These are phyloP conservation scores for Rhizopus delemar DNA, from an alignment of 371 early-diverging fungal species.

Conservation along the genomic window DNA sequence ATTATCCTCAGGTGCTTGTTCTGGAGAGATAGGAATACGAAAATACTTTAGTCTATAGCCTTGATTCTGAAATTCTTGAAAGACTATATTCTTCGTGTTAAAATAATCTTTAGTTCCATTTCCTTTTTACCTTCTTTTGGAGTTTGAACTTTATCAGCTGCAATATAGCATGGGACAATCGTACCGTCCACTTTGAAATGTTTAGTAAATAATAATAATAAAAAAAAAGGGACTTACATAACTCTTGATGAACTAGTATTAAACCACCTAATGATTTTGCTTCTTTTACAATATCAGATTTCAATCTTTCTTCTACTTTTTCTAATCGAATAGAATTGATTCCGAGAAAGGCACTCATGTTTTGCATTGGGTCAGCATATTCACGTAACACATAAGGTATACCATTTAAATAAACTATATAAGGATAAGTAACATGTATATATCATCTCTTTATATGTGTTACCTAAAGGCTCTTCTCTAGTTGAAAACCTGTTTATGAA, in stretches of 20 bases:
- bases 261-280: conserved; percentile 50
- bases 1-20: conserved; percentile 69
- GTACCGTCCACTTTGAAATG: conserved; percentile 47
- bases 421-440: background rate
- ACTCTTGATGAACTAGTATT: conserved; percentile 73
- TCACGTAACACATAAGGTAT: conserved; percentile 73
- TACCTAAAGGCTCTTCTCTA: conserved; percentile 73
- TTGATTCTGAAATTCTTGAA: conserved; percentile 44
- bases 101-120: background rate
- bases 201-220: background rate
- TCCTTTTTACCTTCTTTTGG: conserved; percentile 52
- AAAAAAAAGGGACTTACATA: conserved; percentile 31
- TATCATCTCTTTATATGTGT: background rate
- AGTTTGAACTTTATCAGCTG: conserved; percentile 64
- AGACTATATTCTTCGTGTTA: conserved; percentile 35
- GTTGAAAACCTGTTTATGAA: conserved; percentile 61
- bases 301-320: conserved; percentile 69
- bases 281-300: conserved; percentile 69
- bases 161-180: conserved; percentile 67
- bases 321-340: conserved; percentile 68
- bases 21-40: conserved; percentile 69
- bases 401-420: conserved; percentile 60
- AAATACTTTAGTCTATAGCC: conserved; percentile 58
- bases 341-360: conserved; percentile 68
- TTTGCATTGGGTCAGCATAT: conserved; percentile 60